Conservation (phyloP, 2,329 filamentous ascomycete species). For the Colletotrichum sp. region DNA sequence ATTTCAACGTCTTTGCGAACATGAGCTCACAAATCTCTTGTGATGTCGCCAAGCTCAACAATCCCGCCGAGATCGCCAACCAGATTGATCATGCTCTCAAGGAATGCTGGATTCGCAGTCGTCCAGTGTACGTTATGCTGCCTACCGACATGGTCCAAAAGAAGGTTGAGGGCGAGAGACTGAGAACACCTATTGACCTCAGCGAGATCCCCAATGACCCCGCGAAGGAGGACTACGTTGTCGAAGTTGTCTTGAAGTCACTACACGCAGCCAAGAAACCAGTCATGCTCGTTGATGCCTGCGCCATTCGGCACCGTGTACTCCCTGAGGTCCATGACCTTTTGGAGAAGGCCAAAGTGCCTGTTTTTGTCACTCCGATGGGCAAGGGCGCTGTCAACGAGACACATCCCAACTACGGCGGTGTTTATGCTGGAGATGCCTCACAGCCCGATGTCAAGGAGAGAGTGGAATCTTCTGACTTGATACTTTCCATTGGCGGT, state of each 20-base stretch:
- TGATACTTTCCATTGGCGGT: conserved; percentile 73
- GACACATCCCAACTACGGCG: conserved; percentile 75
- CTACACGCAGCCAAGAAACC: conserved; percentile 76
- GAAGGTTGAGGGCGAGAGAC: conserved; percentile 75
- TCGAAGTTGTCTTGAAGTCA: conserved; percentile 76
- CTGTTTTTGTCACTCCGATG: conserved; percentile 89
- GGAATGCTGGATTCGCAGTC: conserved; percentile 74
- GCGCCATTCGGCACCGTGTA: conserved; percentile 78
- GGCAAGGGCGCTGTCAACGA: conserved; percentile 87
- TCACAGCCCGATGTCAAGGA: conserved; percentile 69
- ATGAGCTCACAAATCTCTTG: conserved; percentile 79
- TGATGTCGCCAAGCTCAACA: conserved; percentile 72
- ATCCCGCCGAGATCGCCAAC: conserved; percentile 70
- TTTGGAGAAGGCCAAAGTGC: conserved; percentile 74
- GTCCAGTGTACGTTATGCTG: conserved; percentile 84
- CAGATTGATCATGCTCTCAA: conserved; percentile 81
- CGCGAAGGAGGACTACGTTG: conserved; percentile 81
- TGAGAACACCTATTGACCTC: conserved; percentile 75
- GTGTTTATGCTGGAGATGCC: conserved; percentile 83
- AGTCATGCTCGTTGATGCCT: conserved; percentile 82
- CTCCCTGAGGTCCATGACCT: conserved; percentile 75
- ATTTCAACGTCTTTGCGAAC: conserved; percentile 82
- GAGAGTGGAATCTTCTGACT: conserved; percentile 70
- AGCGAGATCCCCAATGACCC: conserved; percentile 67
- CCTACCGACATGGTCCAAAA: conserved; percentile 81